Evolutionary conservation across 2,329 filamentous ascomycete genomes (phyloP).

Genomic region (Rutstroemia sp.): DNA sequence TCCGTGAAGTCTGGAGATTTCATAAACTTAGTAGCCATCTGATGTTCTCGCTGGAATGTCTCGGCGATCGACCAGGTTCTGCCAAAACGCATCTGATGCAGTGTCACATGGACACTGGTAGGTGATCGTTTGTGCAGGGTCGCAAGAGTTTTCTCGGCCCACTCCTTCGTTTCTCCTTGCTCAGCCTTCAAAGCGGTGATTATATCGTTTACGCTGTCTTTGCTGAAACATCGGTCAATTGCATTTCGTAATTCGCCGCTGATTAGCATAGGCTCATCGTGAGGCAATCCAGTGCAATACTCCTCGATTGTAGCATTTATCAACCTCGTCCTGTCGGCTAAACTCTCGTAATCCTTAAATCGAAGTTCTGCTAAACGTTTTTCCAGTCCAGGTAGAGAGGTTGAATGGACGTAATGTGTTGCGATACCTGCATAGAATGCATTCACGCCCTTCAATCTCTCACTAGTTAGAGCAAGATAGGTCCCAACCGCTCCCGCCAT

Average conservation of each 20-base stretch:
- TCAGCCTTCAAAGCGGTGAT: constrained; percentile 43
- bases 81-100: constrained; percentile 75
- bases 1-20: constrained; percentile 82
- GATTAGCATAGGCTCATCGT: constrained; percentile 60
- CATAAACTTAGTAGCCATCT: constrained; percentile 86
- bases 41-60: constrained; percentile 79
- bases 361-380: constrained; percentile 79
- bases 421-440: constrained; percentile 87
- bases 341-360: constrained; percentile 69
- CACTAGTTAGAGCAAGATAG: constrained; percentile 88
- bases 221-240: constrained; percentile 77
- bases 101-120: constrained; percentile 75
- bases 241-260: constrained; percentile 65
- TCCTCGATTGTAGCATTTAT: constrained; percentile 90
- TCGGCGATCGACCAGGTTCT: constrained; percentile 71
- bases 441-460: constrained; percentile 73
- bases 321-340: constrained; percentile 56
- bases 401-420: constrained; percentile 94
- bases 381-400: constrained; percentile 73
- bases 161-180: constrained; percentile 44
- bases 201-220: constrained; percentile 62
- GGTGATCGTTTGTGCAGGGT: constrained; percentile 76
- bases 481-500: constrained; percentile 83
- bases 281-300: constrained; percentile 77
- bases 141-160: constrained; percentile 71